Evolutionary conservation across 1,284 basidiomycete genomes (phyloP), one percentile per base, ranked within the genome.

Genomic region (Athelia psychrophila): DNA sequence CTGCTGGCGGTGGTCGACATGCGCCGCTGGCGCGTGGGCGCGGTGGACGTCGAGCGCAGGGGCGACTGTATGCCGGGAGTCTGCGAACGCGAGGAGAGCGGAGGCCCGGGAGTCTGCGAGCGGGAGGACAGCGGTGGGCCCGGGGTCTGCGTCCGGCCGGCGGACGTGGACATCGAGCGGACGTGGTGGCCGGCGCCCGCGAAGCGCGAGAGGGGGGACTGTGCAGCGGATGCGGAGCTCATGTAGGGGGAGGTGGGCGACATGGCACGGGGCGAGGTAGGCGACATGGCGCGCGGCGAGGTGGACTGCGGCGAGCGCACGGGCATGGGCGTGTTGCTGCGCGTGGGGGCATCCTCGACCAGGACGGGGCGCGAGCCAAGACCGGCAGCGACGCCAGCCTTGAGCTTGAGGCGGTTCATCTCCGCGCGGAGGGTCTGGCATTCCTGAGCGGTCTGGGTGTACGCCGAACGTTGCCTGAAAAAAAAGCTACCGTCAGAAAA

Each of bases 391-490:
- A 75, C 73, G 60, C 75, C 79, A 55, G 80, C 64, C 53, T 67
- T 66, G 5, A 27, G 44, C 20, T 30, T 30, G 47, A 60, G 49
- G 49, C 84, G 78, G 66, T 69, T 79, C 52, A 87, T 68, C 68
- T 90, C 87, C 52, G 77, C 73, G 47, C 82, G 82, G 46, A 89
- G 76, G 60, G 74, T 74, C 62, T 84, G 81, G 61, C 77, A 81
- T 69, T 90, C 86, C 69, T 84, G 83, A 52, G 79, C 73, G 75
- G 84, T 86, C 73, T 84, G 80, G 56, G 75, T 72, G 68, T 83
- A 83, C 64, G 79, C 75, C 52, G 73, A 64, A 66, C 82, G 79
- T 78, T 79, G 72, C 76, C 81, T 83, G 57, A 49, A 58, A 52
- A 45, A 44, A 56, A 56, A 49, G 52, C 47, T 54, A 56, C 51